phyloP scores from a whole-genome alignment of 768 basidiomycete species.

The Rhodosporidiobolus odoratus region DNA sequence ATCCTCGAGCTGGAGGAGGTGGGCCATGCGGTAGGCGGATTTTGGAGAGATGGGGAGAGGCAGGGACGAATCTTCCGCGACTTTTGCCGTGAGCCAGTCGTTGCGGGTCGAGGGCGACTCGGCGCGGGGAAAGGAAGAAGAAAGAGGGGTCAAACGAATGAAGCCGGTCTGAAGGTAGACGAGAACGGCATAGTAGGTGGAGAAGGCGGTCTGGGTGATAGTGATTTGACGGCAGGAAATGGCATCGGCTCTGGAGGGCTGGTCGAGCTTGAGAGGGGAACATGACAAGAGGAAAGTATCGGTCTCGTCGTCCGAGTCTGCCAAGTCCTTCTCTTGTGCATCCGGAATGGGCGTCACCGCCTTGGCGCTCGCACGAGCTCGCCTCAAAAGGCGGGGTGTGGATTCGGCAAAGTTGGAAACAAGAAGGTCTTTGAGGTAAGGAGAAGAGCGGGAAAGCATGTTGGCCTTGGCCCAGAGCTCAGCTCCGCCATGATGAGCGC shows the following conservation, averaged over 20 bases:
- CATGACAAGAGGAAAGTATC: neutral
- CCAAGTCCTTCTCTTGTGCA: neutral
- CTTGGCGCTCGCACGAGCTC: neutral
- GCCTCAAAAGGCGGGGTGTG: neutral
- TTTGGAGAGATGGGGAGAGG: neutral
- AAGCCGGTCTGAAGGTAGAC: constrained; percentile 8
- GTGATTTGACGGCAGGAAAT: neutral
- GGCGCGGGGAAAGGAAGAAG: neutral
- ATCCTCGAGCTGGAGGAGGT: neutral
- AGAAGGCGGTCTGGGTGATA: neutral
- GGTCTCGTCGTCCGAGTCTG: constrained; percentile 1
- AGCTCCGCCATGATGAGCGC: too few relatives aligned
- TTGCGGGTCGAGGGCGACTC: neutral
- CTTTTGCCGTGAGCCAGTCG: too few relatives aligned
- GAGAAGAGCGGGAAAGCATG: neutral
- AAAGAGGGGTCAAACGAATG: constrained; percentile 2
- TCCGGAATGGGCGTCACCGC: neutral
- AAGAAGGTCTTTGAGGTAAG: neutral
- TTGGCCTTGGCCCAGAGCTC: neutral
- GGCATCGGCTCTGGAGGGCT: neutral
- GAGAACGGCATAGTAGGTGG: constrained; percentile 5
- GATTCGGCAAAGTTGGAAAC: neutral
- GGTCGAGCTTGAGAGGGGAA: neutral
- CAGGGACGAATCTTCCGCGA: neutral
- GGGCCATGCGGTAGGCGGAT: neutral